phyloP scores from a whole-genome alignment of 1,284 basidiomycete genomes.

The Porodaedalea pini region DNA sequence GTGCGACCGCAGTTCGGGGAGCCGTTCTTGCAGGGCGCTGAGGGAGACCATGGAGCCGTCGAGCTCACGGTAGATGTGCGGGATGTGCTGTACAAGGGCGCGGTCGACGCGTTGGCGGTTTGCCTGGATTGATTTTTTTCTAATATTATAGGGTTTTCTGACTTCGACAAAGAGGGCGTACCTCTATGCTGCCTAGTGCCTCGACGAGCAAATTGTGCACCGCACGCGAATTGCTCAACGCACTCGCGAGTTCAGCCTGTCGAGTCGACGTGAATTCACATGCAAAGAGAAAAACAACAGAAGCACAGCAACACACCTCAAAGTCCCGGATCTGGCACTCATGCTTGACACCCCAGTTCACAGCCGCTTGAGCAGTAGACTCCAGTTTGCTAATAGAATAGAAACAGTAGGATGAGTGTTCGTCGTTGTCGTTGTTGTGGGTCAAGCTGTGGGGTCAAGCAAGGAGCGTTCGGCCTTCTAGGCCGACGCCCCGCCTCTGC shows the following conservation, averaged over 20 bases:
- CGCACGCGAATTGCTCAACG: conserved; percentile 66
- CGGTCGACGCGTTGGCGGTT: conserved; percentile 54
- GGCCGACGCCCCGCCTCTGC: no score
- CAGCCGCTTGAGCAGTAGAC: conserved; percentile 33
- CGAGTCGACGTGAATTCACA: not conserved
- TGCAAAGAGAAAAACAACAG: not conserved
- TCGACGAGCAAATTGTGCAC: conserved; percentile 66
- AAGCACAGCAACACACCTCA: conserved; percentile 45
- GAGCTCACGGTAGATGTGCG: conserved; percentile 54
- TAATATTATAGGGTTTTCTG: not conserved
- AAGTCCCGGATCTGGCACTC: conserved; percentile 67
- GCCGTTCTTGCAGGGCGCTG: conserved; percentile 45
- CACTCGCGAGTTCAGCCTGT: conserved; percentile 60
- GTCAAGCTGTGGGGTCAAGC: no score
- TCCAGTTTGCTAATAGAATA: conserved; percentile 10
- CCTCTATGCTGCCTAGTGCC: conserved; percentile 54
- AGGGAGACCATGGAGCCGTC: conserved; percentile 53
- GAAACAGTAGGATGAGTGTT: not conserved
- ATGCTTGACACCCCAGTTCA: conserved; percentile 49
- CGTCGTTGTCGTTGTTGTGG: no score
- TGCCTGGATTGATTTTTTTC: conserved; percentile 37
- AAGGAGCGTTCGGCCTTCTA: no score
- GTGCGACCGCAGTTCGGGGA: conserved; percentile 58
- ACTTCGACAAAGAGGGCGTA: conserved; percentile 31
- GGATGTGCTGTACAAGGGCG: conserved; percentile 53